These are phyloP conservation scores for Tephrocybe sp. DNA, from an alignment of 768 basidiomycete species.

Conservation along the genomic window DNA sequence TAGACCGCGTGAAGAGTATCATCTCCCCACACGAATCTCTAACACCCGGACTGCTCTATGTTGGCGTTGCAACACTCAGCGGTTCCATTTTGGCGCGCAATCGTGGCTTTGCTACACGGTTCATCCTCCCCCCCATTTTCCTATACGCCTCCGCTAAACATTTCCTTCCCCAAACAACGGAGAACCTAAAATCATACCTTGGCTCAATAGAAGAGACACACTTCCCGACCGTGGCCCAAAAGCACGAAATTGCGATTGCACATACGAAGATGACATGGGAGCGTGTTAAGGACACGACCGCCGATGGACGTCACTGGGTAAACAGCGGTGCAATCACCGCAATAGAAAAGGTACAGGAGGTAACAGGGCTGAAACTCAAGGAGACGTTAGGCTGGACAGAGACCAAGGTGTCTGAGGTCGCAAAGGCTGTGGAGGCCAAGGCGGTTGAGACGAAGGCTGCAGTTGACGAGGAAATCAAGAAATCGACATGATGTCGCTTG, in stretches of 20 bases:
- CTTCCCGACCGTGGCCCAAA: slow-evolving; percentile 64
- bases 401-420: slow-evolving; percentile 19
- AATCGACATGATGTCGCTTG: slow-evolving; percentile 11
- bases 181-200: slow-evolving; percentile 65
- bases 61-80: slow-evolving; percentile 83
- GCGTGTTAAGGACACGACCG: slow-evolving; percentile 49
- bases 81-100: slow-evolving; percentile 86
- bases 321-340: slow-evolving; percentile 41
- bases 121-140: slow-evolving; percentile 75
- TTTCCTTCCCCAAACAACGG: slow-evolving; percentile 83
- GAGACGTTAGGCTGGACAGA: slow-evolving; percentile 51
- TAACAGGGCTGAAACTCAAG: slow-evolving; percentile 70
- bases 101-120: slow-evolving; percentile 63
- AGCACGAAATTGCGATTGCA: slow-evolving; percentile 61
- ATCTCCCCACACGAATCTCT: slow-evolving; percentile 78
- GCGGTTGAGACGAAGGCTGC: slow-evolving; percentile 15
- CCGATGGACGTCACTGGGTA: slow-evolving; percentile 41
- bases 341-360: slow-evolving; percentile 58
- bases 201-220: slow-evolving; percentile 69
- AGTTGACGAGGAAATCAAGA: slow-evolving; percentile 14
- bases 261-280: slow-evolving; percentile 61
- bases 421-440: slow-evolving; percentile 25
- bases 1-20: slow-evolving; percentile 82
- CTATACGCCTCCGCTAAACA: slow-evolving; percentile 67
- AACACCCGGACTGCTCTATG: slow-evolving; percentile 88